Conservation (phyloP, 2,329 filamentous ascomycete genomes). For the Aspergillus fischeri region DNA sequence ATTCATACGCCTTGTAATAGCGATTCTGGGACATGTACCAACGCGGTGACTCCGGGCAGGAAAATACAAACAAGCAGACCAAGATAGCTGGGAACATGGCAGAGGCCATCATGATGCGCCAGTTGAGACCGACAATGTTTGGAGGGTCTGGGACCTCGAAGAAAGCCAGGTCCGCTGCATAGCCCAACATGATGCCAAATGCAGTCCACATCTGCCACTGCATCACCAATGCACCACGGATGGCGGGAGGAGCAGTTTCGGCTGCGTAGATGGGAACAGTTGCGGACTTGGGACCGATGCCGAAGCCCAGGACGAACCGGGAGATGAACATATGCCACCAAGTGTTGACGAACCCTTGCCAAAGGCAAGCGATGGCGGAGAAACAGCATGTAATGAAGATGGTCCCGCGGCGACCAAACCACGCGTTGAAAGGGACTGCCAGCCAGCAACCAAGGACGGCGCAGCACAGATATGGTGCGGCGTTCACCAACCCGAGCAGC, state of each 20-base stretch:
- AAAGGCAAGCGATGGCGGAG: constrained; percentile 52
- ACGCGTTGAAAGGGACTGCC: constrained; percentile 67
- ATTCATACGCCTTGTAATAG: constrained; percentile 40
- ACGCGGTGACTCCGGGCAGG: constrained; percentile 54
- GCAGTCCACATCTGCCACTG: constrained; percentile 65
- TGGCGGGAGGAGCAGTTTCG: constrained; percentile 64
- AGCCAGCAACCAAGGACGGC: constrained; percentile 69
- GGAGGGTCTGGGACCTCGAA: constrained; percentile 51
- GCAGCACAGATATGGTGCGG: constrained; percentile 57
- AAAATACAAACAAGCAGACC: constrained; percentile 57
- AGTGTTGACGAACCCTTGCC: constrained; percentile 62
- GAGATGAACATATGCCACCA: constrained; percentile 69
- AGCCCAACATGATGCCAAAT: constrained; percentile 53
- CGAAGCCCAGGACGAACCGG: constrained; percentile 70
- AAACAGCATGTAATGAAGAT: constrained; percentile 75
- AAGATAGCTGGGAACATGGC: constrained; percentile 60
- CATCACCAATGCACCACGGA: constrained; percentile 76
- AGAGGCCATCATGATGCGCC: constrained; percentile 67
- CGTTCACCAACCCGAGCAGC: constrained; percentile 61
- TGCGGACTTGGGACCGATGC: constrained; percentile 70
- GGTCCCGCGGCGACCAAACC: constrained; percentile 66
- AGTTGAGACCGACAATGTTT: constrained; percentile 56
- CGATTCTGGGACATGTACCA: constrained; percentile 47
- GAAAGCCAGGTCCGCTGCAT: constrained; percentile 58
- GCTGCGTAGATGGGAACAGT: constrained; percentile 75